phyloP scores from a whole-genome alignment of 1,139 yeast species.

The Debaryomyces udenii region DNA sequence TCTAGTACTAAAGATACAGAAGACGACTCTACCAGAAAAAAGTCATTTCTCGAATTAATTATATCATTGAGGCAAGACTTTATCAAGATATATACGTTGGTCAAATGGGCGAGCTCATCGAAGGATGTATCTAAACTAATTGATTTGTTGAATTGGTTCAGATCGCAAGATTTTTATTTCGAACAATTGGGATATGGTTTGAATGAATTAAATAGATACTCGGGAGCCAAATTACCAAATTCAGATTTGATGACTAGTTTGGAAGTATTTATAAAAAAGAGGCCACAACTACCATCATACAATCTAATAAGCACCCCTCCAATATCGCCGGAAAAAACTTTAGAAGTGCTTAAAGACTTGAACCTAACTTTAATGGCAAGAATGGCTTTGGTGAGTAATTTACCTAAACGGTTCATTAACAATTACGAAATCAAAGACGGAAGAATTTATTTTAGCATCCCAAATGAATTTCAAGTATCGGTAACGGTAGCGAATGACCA shows the following conservation, averaged over 20 bases:
- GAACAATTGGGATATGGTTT: constrained; percentile 59
- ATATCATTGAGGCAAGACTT: constrained; percentile 79
- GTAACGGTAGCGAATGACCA: constrained; percentile 60
- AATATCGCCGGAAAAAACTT: constrained; percentile 58
- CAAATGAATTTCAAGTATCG: constrained; percentile 69
- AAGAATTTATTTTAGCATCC: constrained; percentile 65
- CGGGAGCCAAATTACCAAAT: constrained; percentile 87
- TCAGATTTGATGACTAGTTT: constrained; percentile 86
- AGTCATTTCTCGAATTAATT: constrained; percentile 65
- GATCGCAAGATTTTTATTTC: constrained; percentile 71
- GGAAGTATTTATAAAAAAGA: constrained; percentile 77
- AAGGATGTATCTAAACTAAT: constrained; percentile 73
- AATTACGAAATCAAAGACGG: constrained; percentile 75
- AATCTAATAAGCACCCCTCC: constrained; percentile 55
- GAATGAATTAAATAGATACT: constrained; percentile 61
- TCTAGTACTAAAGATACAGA: constrained; percentile 41
- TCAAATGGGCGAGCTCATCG: constrained; percentile 82
- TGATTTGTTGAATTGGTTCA: constrained; percentile 84
- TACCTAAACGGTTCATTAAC: constrained; percentile 62
- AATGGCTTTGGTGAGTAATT: constrained; percentile 63
- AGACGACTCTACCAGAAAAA: constrained; percentile 65
- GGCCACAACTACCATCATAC: constrained; percentile 75
- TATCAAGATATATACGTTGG: constrained; percentile 77
- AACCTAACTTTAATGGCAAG: constrained; percentile 76
- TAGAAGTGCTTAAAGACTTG: constrained; percentile 67